Conservation (phyloP, 495 filamentous ascomycete species). For the Penicillium pulvis region DNA sequence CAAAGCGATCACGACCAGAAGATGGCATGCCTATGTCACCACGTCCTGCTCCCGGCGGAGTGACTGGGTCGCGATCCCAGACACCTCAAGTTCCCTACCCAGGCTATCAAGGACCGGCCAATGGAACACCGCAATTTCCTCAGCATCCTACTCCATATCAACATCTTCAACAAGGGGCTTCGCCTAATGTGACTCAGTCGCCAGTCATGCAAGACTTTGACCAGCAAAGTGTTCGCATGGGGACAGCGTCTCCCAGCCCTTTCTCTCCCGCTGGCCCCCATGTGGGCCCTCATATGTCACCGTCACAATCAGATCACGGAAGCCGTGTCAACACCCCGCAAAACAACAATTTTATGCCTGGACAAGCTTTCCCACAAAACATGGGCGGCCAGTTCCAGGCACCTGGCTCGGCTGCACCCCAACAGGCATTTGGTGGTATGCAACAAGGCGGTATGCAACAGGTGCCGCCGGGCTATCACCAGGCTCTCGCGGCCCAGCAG, state of each 20-base stretch:
- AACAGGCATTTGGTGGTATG: constrained; percentile 34
- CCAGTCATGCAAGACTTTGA: constrained; percentile 81
- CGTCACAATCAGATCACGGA: constrained; percentile 74
- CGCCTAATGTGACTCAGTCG: constrained; percentile 82
- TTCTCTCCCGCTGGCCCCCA: constrained; percentile 81
- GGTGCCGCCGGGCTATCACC: constrained; percentile 52
- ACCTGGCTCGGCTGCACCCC: constrained; percentile 26
- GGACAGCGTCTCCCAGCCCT: constrained; percentile 87
- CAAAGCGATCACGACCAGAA: constrained; percentile 83
- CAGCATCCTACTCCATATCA: constrained; percentile 69
- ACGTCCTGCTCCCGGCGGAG: constrained; percentile 69
- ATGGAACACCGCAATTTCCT: constrained; percentile 54
- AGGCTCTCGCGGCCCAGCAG: constrained; percentile 50
- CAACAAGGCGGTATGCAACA: constrained; percentile 28
- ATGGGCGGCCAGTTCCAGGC: constrained; percentile 59
- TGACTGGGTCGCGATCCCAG: constrained; percentile 85
- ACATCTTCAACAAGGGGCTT: constrained; percentile 79
- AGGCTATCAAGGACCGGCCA: constrained; percentile 62
- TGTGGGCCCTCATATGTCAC: constrained; percentile 72
- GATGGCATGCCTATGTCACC: constrained; percentile 85
- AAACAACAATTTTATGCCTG: constrained; percentile 62
- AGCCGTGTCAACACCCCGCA: constrained; percentile 77
- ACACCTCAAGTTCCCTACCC: constrained; percentile 75
- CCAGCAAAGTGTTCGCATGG: constrained; percentile 71
- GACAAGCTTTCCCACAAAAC: constrained; percentile 56